Percentiles rank a stretch among this genome's conserved stretches.
Conservation (phyloP, 1,139 yeast genomes). For the Scheffersomyces illinoinensis region DNA sequence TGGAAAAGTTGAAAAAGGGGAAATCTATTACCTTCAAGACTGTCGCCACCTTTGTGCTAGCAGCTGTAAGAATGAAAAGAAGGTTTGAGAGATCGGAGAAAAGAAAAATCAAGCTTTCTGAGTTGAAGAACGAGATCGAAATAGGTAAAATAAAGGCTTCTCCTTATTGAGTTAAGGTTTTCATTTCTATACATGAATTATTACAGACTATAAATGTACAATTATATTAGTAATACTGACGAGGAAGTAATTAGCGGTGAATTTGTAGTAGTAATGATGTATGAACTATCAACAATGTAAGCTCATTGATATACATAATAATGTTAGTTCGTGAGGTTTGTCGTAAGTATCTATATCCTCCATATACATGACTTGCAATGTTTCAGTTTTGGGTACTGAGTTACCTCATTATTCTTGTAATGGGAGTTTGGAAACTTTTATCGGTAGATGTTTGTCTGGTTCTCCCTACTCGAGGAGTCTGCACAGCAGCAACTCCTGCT, state of each 20-base stretch:
- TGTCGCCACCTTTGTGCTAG: conserved; percentile 54
- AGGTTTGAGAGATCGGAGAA: conserved; percentile 30
- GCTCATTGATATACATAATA: too few relatives aligned
- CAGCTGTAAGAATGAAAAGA: conserved; percentile 52
- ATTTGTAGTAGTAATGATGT: not conserved
- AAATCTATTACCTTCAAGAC: conserved; percentile 12
- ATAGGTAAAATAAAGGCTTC: conserved; percentile 9
- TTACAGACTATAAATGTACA: not conserved
- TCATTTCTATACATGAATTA: not conserved
- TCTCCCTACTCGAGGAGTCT: conserved; percentile 42
- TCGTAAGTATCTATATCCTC: not conserved
- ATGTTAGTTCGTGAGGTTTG: not conserved
- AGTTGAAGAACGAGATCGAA: conserved; percentile 31
- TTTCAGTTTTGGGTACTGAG: too few relatives aligned
- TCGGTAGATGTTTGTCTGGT: conserved; percentile 43
- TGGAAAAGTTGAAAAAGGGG: conserved; percentile 10
- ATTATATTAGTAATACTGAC: not conserved
- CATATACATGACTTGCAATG: not conserved
- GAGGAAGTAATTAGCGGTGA: not conserved
- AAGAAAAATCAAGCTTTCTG: conserved; percentile 25
- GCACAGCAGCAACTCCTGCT: conserved; percentile 17
- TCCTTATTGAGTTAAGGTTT: not conserved
- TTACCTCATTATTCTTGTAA: conserved; percentile 37
- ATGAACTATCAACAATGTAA: not conserved
- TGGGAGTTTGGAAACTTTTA: conserved; percentile 44